A percentile compares a stretch with the other conserved stretches of the same genome.
phyloP scores from a whole-genome alignment of 2,329 filamentous ascomycete genomes.

The Stagonosporopsis vannaccii region DNA sequence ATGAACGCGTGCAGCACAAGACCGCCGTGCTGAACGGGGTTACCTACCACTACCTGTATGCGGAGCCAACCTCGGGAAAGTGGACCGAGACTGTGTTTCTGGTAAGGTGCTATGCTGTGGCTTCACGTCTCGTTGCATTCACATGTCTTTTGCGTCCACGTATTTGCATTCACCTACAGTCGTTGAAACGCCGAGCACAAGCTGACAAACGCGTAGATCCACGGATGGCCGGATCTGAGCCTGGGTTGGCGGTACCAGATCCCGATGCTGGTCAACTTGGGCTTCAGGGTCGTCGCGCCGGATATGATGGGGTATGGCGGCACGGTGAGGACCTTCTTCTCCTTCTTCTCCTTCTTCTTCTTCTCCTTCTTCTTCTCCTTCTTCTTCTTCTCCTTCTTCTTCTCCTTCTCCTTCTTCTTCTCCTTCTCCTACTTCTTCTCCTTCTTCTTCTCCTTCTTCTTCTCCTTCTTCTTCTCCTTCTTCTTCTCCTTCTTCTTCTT shows the following conservation, averaged over 20 bases:
- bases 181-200: too few species aligned
- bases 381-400: background rate
- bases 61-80: slow-evolving; percentile 53
- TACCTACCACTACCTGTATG: slow-evolving; percentile 71
- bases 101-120: slow-evolving; percentile 49
- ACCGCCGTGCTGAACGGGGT: slow-evolving; percentile 70
- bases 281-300: slow-evolving; percentile 80
- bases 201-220: slow-evolving; percentile 56
- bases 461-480: background rate
- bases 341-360: background rate
- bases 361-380: background rate
- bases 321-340: slow-evolving; percentile 59
- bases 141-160: background rate
- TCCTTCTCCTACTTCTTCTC: background rate
- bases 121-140: slow-evolving; percentile 1
- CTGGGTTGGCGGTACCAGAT: slow-evolving; percentile 93
- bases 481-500: background rate
- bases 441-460: background rate
- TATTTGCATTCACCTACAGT: background rate
- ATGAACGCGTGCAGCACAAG: slow-evolving; percentile 71
- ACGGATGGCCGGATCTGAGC: slow-evolving; percentile 84
- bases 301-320: slow-evolving; percentile 88
- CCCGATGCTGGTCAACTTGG: slow-evolving; percentile 73
- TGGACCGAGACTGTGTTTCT: slow-evolving; percentile 63
- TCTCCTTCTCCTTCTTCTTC: background rate